Conservation (phyloP, 495 filamentous ascomycete species). For the Aspergillus ostianus region DNA sequence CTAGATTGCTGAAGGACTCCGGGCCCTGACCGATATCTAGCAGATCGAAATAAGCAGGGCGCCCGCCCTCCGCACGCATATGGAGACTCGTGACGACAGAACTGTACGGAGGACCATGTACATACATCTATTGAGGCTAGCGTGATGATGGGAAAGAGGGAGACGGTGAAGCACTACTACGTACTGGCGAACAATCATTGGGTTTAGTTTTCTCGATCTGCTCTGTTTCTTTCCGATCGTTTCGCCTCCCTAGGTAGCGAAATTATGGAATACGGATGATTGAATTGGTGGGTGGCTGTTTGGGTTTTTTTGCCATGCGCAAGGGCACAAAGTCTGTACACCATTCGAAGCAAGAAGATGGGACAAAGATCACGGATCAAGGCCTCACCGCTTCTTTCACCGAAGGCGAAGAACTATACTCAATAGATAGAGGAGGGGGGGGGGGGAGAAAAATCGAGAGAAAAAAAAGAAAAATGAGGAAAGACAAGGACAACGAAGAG, state of each 20-base stretch:
- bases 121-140: constrained; percentile 2
- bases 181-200: neutral
- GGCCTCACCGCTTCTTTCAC: constrained; percentile 22
- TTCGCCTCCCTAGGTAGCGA: neutral
- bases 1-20: neutral
- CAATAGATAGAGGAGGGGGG: neutral
- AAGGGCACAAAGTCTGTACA: constrained; percentile 14
- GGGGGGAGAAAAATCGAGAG: no score
- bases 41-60: neutral
- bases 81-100: neutral
- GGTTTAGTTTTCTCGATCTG: neutral
- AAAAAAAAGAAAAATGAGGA: neutral
- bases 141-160: neutral
- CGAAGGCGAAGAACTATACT: neutral
- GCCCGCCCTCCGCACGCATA: neutral
- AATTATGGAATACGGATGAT: neutral
- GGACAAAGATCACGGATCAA: constrained; percentile 5
- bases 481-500: neutral
- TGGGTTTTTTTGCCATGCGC: constrained; percentile 11
- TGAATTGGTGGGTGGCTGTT: neutral
- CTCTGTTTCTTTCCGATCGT: neutral
- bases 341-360: neutral
- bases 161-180: constrained; percentile 4
- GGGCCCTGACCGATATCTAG: neutral
- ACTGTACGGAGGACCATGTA: neutral